Percentiles rank a stretch among this genome's conserved stretches.
Conservation (phyloP, 2,329 filamentous ascomycete genomes). For the Chrysosporium keratinophilum region DNA sequence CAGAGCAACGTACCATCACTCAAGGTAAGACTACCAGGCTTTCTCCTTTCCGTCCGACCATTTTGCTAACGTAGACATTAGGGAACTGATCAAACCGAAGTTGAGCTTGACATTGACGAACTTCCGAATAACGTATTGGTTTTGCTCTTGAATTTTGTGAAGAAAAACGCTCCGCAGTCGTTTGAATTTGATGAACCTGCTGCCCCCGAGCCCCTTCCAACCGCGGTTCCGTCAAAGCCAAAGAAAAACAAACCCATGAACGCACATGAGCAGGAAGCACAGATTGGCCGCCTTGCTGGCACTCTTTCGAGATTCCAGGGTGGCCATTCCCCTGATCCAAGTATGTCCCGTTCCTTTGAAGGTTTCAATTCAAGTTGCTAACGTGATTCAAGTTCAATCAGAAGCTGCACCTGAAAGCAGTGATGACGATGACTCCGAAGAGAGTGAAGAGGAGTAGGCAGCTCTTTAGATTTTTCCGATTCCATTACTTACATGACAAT, state of each 20-base stretch:
- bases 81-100: constrained; percentile 39
- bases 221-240: constrained; percentile 32
- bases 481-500: neutral
- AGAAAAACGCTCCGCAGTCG: constrained; percentile 37
- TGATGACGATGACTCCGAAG: constrained; percentile 40
- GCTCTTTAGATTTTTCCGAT: neutral
- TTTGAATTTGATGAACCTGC: constrained; percentile 35
- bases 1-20: constrained; percentile 69
- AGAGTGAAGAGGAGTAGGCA: constrained; percentile 41
- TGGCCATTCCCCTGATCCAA: constrained; percentile 33
- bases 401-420: constrained; percentile 38
- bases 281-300: constrained; percentile 40
- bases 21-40: constrained; percentile 37
- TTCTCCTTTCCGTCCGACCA: neutral
- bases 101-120: constrained; percentile 41
- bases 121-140: constrained; percentile 39
- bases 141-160: constrained; percentile 39
- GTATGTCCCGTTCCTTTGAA: constrained; percentile 12
- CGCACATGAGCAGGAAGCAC: constrained; percentile 42
- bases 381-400: constrained; percentile 24
- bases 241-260: constrained; percentile 46
- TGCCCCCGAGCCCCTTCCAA: constrained; percentile 24
- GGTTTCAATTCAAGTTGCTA: constrained; percentile 7
- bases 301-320: constrained; percentile 39
- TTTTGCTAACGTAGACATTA: constrained; percentile 16